Evolutionary conservation across 768 basidiomycete genomes (phyloP).

Genomic region (Lyophyllum atratum): DNA sequence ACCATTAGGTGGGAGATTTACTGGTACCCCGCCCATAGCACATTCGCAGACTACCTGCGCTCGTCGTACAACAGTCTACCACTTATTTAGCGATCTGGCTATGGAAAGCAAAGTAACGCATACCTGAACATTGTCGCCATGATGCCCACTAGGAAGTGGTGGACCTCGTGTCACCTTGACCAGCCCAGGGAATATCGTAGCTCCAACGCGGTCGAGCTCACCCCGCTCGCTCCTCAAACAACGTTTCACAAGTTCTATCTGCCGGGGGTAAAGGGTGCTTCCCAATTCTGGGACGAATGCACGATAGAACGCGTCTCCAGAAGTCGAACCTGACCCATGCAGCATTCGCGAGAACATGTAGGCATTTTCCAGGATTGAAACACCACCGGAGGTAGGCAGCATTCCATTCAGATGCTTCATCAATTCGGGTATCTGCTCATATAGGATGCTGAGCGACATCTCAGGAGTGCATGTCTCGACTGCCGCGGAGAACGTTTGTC

Average conservation of each 20-base stretch:
- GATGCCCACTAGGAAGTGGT: conserved; percentile 32
- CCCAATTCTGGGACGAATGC: conserved; percentile 86
- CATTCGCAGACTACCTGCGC: conserved; percentile 90
- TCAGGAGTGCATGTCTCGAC: conserved; percentile 76
- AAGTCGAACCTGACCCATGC: conserved; percentile 63
- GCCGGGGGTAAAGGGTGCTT: conserved; percentile 68
- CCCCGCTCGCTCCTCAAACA: conserved; percentile 77
- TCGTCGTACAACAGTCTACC: conserved; percentile 69
- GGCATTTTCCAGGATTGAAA: conserved; percentile 68
- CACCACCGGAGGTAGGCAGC: conserved; percentile 45
- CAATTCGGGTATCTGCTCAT: conserved; percentile 72
- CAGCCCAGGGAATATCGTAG: conserved; percentile 85
- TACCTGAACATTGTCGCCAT: conserved; percentile 54
- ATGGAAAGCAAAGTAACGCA: conserved; percentile 11
- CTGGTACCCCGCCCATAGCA: conserved; percentile 50
- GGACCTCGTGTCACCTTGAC: conserved; percentile 70
- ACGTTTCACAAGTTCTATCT: conserved; percentile 84
- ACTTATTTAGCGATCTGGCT: background rate
- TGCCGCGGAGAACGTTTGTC: conserved; percentile 87
- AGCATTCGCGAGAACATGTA: conserved; percentile 86
- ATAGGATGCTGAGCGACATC: conserved; percentile 66
- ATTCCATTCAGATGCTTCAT: conserved; percentile 49
- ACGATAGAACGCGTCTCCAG: conserved; percentile 80
- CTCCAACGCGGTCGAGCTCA: conserved; percentile 74
- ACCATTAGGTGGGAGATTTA: conserved; percentile 15